Conservation (phyloP, 1,284 basidiomycete genomes). For the Tilletia setariae region DNA sequence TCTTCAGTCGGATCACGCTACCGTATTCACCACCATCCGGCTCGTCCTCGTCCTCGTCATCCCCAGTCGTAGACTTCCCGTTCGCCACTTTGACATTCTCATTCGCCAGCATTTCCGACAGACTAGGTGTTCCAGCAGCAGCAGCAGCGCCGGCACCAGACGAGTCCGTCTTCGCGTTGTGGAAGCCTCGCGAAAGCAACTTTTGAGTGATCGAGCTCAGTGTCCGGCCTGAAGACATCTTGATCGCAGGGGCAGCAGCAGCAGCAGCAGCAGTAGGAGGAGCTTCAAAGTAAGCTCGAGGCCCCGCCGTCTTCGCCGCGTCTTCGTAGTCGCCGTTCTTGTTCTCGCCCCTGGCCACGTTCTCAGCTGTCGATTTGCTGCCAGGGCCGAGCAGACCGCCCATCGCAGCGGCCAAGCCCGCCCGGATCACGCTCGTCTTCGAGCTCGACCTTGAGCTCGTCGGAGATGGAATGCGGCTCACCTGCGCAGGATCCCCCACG, state of each 20-base stretch:
- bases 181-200: slow-evolving; percentile 7
- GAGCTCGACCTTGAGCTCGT: neutral
- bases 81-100: neutral
- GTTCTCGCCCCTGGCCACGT: neutral
- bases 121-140: neutral
- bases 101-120: neutral
- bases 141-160: neutral
- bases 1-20: slow-evolving; percentile 4
- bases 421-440: slow-evolving; percentile 12
- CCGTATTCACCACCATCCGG: neutral
- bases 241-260: neutral
- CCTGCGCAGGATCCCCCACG: no score
- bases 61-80: neutral
- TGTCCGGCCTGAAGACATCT: slow-evolving; percentile 9
- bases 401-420: slow-evolving; percentile 15
- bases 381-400: neutral
- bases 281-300: neutral
- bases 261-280: neutral
- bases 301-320: no score
- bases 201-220: slow-evolving; percentile 14
- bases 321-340: neutral
- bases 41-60: slow-evolving; percentile 2
- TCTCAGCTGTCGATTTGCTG: neutral
- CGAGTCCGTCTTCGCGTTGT: neutral
- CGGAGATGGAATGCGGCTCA: neutral